Conservation (phyloP, 2,329 filamentous ascomycete genomes). For the Aspergillus amoenus region DNA sequence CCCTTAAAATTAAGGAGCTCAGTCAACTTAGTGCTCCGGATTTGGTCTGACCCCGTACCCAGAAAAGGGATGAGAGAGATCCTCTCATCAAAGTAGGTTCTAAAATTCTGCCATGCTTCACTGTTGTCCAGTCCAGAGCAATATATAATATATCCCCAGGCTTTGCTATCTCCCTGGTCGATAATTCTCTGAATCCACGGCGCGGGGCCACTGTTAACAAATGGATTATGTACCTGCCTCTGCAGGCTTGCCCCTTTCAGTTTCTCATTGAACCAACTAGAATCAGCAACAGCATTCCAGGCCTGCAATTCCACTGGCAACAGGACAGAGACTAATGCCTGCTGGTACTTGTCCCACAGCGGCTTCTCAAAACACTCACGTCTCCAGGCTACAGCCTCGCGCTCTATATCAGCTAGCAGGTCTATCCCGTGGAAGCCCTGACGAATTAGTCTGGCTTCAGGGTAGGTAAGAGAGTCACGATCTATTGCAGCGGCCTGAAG, state of each 20-base stretch:
- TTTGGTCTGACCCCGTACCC: neutral
- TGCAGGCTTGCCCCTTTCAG: neutral
- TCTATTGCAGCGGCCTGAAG: conserved; percentile 8
- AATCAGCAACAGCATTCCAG: neutral
- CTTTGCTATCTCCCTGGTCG: neutral
- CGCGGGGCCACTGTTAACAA: neutral
- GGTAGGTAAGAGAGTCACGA: conserved; percentile 6
- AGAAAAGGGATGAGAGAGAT: neutral
- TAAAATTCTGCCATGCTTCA: conserved; percentile 4
- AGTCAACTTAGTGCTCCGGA: neutral
- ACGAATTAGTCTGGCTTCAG: conserved; percentile 5
- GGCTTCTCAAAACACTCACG: neutral
- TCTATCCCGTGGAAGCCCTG: conserved; percentile 7
- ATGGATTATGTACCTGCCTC: neutral
- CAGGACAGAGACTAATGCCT: neutral
- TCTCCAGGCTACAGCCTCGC: neutral
- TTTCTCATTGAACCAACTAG: neutral
- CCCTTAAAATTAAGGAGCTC: neutral
- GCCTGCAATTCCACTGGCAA: neutral
- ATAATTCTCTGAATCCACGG: conserved; percentile 7
- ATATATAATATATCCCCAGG: conserved; percentile 10
- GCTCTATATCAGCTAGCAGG: neutral
- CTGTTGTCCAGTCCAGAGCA: neutral
- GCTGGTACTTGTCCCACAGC: neutral
- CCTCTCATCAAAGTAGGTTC: neutral